Percentiles rank a stretch among this genome's conserved stretches.
Conservation (phyloP, 2,329 filamentous ascomycete species). For the Hypoxylon sp. region DNA sequence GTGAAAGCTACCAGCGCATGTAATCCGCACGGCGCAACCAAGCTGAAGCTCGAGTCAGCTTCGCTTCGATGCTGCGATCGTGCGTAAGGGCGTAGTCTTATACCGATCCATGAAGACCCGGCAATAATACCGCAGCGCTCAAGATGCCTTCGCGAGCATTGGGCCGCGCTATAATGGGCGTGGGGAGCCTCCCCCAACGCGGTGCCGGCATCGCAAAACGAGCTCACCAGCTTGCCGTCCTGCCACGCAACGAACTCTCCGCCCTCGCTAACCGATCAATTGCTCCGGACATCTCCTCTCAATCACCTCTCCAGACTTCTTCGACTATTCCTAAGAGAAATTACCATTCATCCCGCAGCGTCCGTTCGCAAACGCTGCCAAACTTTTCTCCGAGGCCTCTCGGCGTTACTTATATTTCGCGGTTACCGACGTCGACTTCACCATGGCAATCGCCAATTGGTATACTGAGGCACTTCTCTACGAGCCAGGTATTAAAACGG, state of each 20-base stretch:
- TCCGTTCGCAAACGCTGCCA: slow-evolving; percentile 37
- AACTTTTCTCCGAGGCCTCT: slow-evolving; percentile 37
- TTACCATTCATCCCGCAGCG: slow-evolving; percentile 12
- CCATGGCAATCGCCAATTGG: slow-evolving; percentile 35
- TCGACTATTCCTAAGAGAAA: slow-evolving; percentile 15
- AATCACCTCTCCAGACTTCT: slow-evolving; percentile 20
- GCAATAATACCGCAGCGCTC: slow-evolving; percentile 43
- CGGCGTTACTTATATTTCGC: slow-evolving; percentile 36
- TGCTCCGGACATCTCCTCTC: slow-evolving; percentile 14
- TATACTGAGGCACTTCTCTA: slow-evolving; percentile 44
- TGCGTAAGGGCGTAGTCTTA: slow-evolving; percentile 24
- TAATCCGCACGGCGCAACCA: slow-evolving; percentile 28
- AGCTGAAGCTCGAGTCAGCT: slow-evolving; percentile 37
- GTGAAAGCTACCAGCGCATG: slow-evolving; percentile 15
- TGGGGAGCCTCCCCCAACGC: slow-evolving; percentile 62
- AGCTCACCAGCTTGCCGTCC: slow-evolving; percentile 36
- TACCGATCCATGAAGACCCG: slow-evolving; percentile 44
- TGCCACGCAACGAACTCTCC: slow-evolving; percentile 27
- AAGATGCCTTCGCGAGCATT: slow-evolving; percentile 66
- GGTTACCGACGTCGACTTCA: slow-evolving; percentile 15
- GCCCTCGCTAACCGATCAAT: slow-evolving; percentile 26
- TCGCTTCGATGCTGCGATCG: slow-evolving; percentile 44
- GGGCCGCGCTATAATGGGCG: slow-evolving; percentile 61
- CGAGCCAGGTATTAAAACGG: slow-evolving; percentile 25
- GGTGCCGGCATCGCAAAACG: slow-evolving; percentile 55